Percentiles rank a stretch among this genome's conserved stretches.
These are phyloP conservation scores for Coemansia sp. DNA, from an alignment of 192 early-diverging fungal species.

Conservation along the genomic window DNA sequence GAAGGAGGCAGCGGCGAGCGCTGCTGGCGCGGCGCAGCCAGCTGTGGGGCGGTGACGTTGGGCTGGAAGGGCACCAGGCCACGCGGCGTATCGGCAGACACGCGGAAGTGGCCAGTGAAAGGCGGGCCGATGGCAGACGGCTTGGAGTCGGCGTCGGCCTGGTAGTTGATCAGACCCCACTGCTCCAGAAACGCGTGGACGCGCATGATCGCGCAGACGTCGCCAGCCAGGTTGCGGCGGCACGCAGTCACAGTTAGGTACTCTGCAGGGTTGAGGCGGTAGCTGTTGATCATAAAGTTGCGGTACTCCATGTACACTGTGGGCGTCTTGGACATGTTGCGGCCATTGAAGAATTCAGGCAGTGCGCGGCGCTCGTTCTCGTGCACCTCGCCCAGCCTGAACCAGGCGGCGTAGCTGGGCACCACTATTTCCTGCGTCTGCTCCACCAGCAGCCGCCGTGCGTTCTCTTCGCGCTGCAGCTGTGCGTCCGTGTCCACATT, in stretches of 20 bases:
- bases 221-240: conserved; percentile 92
- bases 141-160: conserved; percentile 89
- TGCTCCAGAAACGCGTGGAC: conserved; percentile 99
- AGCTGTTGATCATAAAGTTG: conserved; percentile 98
- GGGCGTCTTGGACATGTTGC: conserved; percentile 91
- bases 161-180: conserved; percentile 99
- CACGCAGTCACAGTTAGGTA: conserved; percentile 98
- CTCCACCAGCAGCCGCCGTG: conserved; percentile 61
- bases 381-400: conserved; percentile 73
- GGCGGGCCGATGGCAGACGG: conserved; percentile 92
- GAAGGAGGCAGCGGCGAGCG: conserved; percentile 18
- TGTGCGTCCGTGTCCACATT: conserved; percentile 29
- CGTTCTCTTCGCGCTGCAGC: conserved; percentile 62
- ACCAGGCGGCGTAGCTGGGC: conserved; percentile 95
- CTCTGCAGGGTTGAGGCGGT: conserved; percentile 91
- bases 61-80: conserved; percentile 89
- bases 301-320: conserved; percentile 91
- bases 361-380: conserved; percentile 84
- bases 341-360: conserved; percentile 95
- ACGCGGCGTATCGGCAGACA: conserved; percentile 93
- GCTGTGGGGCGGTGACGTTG: conserved; percentile 26
- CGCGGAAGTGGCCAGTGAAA: conserved; percentile 94
- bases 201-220: conserved; percentile 97
- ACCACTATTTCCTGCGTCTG: conserved; percentile 72
- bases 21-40: conserved; percentile 8